Evolutionary conservation across 106 monocot species (phyloP), one percentile per base, ranked within the genome.

Genomic region (Posidonia australis): DNA sequence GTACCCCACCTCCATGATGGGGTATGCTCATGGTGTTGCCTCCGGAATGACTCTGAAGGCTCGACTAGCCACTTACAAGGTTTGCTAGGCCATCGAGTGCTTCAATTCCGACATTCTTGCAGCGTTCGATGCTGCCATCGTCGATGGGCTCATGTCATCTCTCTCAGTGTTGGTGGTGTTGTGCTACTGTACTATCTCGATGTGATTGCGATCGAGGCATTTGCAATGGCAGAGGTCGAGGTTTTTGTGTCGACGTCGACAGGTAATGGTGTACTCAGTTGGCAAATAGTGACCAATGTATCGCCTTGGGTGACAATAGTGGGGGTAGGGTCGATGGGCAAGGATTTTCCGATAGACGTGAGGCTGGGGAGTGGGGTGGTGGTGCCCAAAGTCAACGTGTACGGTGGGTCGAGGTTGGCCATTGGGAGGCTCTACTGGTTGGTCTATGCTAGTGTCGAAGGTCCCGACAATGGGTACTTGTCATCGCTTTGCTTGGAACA

Each of bases 41-140:
- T 82, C 88, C 11, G 88, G 93, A 22, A 88, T 93, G 85, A 84
- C 92, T 0, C 92, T 88, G 11, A 92, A 92, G 74, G 92, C 92
- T 2, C 72, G 92, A 27, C 62, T 92, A 17, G 79, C 87, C 13
- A 78, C 72, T 0, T 92, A 92, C 71, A 92, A 92, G 67, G 92
- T 92, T 26, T 92, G 92, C 65, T 92, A 88, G 92, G 76, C 63
- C 1, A 70, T 78, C 6, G 88, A 88, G 0, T 92, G 92, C 72
- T 92, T 92, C 71, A 84, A 88, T 63, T 88, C 92, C 47, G 92
- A 92, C 54, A 92, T 92, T 32, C 92, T 92, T 10, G 92, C 92
- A 29, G 92, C 92, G 17, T 88, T 92, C 60, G 92, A 92, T 54
- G 72, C 82, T 16, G 87, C 88, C 41, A 71, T 92, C 0, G 70